Conservation (phyloP, 1,284 basidiomycete species). For the Trichosporon ovoides region DNA sequence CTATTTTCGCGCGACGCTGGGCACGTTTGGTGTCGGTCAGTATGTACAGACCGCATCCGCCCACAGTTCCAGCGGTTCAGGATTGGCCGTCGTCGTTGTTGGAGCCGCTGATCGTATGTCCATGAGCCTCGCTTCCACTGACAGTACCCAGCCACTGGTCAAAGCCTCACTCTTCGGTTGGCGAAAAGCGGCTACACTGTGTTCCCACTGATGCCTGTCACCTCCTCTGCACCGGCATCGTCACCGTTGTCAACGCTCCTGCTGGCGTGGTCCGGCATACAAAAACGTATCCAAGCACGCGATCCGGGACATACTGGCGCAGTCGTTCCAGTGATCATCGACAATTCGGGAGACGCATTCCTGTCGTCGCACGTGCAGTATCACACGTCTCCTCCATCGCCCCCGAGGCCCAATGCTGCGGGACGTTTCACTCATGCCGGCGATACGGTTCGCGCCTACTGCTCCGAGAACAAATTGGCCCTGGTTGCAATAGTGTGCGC, state of each 20-base stretch:
- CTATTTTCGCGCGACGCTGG: constrained; percentile 23
- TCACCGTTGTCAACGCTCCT: constrained; percentile 34
- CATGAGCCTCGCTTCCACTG: background rate
- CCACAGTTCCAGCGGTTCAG: constrained; percentile 18
- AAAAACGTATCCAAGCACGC: constrained; percentile 33
- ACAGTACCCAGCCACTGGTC: constrained; percentile 31
- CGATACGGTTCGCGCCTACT: constrained; percentile 42
- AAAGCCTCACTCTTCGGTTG: constrained; percentile 37
- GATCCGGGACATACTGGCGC: constrained; percentile 34
- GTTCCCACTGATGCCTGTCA: constrained; percentile 38
- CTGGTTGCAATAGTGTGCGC: constrained; percentile 37
- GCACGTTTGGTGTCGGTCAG: constrained; percentile 26
- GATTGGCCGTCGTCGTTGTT: constrained; percentile 36
- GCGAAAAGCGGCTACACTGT: constrained; percentile 44
- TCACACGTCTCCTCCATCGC: constrained; percentile 15
- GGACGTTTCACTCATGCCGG: constrained; percentile 36
- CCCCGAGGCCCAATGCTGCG: constrained; percentile 7
- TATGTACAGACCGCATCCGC: constrained; percentile 7
- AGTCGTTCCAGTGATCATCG: constrained; percentile 40
- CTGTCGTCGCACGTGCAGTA: constrained; percentile 6
- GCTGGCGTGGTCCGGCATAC: constrained; percentile 36
- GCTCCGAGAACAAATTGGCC: constrained; percentile 31
- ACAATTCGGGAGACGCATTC: constrained; percentile 27
- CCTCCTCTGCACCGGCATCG: constrained; percentile 13
- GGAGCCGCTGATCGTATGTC: constrained; percentile 38